Base-by-base conservation (phyloP, 2,329 filamentous ascomycete species). In the Knufia fluminis region DNA sequence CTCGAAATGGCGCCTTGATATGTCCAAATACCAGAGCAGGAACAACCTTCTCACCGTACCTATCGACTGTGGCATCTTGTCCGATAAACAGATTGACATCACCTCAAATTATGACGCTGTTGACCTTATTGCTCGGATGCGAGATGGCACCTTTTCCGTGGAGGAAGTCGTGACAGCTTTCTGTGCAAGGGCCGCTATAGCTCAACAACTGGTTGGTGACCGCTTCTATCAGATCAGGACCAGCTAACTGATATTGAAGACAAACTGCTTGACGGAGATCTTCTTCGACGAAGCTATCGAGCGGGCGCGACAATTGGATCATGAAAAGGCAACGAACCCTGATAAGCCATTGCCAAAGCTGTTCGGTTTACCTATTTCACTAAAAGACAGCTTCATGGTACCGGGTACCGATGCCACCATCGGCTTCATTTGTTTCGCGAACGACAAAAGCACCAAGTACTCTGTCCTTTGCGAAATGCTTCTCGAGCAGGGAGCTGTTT, bases 241-340 rank as follows among this genome's bases (percentile, higher is more conserved):
- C 10, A 19, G 23, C 8, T 12, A 35, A 12, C 19, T 33, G 49
- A 48, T 19, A 54, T 31, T 12, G 20, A 39, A 53, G 55, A 55
- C 52, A 6, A 56, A 54, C 26, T 57, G 55, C 35, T 44, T 55
- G 35, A 56, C 54, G 1, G 80, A 83, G 57, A 66, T 67, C n/a
- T 64, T 78, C 51, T 55, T 78, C 1, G 63, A 65, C n/a, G 57
- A 58, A 26, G 73, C 72, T 1, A 71, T 74, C 8, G 64, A 68
- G 52, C 62, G 71, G 0, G 65, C 74, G 32, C 83, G 83, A 0
- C 81, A 82, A 1, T 70, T 88, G 1, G 83, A 87, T 61, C 83
- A 80, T 62, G 50, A 69, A 17, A 61, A 63, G 1, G 61, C 71
- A 41, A 77, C 79, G 0, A 71, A 86, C 22, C 16, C 16, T 9